Evolutionary conservation across 495 filamentous ascomycete genomes (phyloP).

Genomic region (Daldinia childiae): DNA sequence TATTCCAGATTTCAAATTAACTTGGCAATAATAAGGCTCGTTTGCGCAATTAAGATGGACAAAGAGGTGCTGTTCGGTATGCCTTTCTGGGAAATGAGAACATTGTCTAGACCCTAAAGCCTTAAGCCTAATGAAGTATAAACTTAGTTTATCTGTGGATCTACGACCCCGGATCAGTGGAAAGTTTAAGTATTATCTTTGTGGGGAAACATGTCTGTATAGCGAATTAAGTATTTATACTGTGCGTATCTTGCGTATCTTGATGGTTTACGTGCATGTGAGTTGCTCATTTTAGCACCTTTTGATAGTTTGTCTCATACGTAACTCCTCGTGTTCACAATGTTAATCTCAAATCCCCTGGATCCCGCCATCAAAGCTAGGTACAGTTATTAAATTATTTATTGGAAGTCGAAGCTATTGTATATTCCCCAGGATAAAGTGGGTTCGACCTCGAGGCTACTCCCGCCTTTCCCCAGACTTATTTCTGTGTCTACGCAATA

Average conservation of each 20-base stretch:
- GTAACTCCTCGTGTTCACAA: conserved; percentile 29
- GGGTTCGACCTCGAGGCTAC: conserved; percentile 13
- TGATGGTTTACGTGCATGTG: neutral
- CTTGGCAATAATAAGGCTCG: conserved; percentile 30
- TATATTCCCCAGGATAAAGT: conserved; percentile 17
- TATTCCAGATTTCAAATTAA: conserved; percentile 33
- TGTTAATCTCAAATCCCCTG: conserved; percentile 12
- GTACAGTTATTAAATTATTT: neutral
- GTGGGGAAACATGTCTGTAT: conserved; percentile 31
- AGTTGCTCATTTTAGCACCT: neutral
- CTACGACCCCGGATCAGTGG: conserved; percentile 42
- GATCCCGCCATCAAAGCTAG: conserved; percentile 1
- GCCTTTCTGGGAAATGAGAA: conserved; percentile 33
- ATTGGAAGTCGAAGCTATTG: conserved; percentile 22
- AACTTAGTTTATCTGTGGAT: conserved; percentile 35
- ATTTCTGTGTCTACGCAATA: neutral
- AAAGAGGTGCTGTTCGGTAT: conserved; percentile 41
- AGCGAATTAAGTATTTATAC: conserved; percentile 19
- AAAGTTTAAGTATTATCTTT: conserved; percentile 40
- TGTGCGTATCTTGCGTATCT: conserved; percentile 10
- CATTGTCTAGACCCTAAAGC: conserved; percentile 15
- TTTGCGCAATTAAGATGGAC: conserved; percentile 39
- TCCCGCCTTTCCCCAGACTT: conserved; percentile 38
- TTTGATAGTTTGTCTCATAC: conserved; percentile 12
- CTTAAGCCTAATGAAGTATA: conserved; percentile 31